Percentiles rank a stretch among this genome's conserved stretches.
These are phyloP conservation scores for Colletotrichum tropicale DNA, from an alignment of 2,329 filamentous ascomycete species.

Conservation along the genomic window DNA sequence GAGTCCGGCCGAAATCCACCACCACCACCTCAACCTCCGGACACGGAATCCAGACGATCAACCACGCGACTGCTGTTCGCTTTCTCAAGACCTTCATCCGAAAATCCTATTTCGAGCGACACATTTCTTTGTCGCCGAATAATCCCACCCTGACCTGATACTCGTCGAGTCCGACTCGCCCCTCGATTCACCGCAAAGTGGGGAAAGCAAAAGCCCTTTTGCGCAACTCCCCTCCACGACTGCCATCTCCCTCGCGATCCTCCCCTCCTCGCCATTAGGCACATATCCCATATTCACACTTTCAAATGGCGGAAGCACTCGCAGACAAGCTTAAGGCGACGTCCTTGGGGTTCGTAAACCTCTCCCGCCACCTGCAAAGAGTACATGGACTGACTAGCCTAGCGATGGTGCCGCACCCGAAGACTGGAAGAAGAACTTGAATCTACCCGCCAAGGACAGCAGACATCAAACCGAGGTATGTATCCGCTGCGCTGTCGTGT, in stretches of 20 bases:
- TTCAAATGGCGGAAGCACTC: constrained; percentile 48
- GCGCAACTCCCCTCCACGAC: constrained; percentile 6
- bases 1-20: neutral
- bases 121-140: neutral
- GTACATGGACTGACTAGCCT: constrained; percentile 36
- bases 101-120: neutral
- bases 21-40: neutral
- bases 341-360: constrained; percentile 41
- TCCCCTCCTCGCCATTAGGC: neutral
- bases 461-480: constrained; percentile 81
- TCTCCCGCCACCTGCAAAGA: neutral
- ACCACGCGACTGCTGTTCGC: neutral
- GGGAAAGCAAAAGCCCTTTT: constrained; percentile 18
- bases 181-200: constrained; percentile 17
- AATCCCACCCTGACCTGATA: neutral
- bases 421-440: constrained; percentile 78
- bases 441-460: constrained; percentile 74
- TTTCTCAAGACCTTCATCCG: neutral
- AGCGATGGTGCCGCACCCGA: constrained; percentile 57
- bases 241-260: neutral
- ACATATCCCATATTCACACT: neutral
- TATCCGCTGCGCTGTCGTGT: neutral
- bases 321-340: constrained; percentile 48
- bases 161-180: constrained; percentile 7
- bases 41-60: constrained; percentile 6